Conservation (phyloP, 1,284 basidiomycete species). For the Ustilago trichophora region DNA sequence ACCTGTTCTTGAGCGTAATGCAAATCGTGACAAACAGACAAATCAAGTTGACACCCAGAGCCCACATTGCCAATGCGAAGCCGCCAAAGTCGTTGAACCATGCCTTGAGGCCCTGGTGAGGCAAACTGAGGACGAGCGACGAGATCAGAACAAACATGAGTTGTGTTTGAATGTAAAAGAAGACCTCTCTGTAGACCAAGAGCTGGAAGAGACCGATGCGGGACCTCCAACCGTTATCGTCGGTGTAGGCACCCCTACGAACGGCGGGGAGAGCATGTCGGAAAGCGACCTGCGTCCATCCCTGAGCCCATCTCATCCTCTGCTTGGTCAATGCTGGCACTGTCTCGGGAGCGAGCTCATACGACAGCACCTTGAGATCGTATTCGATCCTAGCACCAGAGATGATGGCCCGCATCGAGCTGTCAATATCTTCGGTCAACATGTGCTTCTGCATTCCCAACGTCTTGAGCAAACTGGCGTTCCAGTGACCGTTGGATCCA, state of each 20-base stretch:
- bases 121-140: constrained; percentile 31
- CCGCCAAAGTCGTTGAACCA: constrained; percentile 54
- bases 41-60: constrained; percentile 48
- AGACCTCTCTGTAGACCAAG: constrained; percentile 52
- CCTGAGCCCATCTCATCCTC: constrained; percentile 60
- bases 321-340: constrained; percentile 51
- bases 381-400: constrained; percentile 59
- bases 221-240: constrained; percentile 43
- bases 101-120: constrained; percentile 24
- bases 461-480: constrained; percentile 51
- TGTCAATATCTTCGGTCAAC: constrained; percentile 63
- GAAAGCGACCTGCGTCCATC: constrained; percentile 61
- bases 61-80: constrained; percentile 43
- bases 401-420: constrained; percentile 57
- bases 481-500: constrained; percentile 62
- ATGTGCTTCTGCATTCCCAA: constrained; percentile 58
- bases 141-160: constrained; percentile 44
- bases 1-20: constrained; percentile 54
- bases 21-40: constrained; percentile 48
- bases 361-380: constrained; percentile 56
- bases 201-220: constrained; percentile 57
- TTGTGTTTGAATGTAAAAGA: constrained; percentile 52
- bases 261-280: constrained; percentile 51
- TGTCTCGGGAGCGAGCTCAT: constrained; percentile 58
- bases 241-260: constrained; percentile 50